phyloP scores from a whole-genome alignment of 192 early-diverging fungal genomes.

The Coemansia interrupta region DNA sequence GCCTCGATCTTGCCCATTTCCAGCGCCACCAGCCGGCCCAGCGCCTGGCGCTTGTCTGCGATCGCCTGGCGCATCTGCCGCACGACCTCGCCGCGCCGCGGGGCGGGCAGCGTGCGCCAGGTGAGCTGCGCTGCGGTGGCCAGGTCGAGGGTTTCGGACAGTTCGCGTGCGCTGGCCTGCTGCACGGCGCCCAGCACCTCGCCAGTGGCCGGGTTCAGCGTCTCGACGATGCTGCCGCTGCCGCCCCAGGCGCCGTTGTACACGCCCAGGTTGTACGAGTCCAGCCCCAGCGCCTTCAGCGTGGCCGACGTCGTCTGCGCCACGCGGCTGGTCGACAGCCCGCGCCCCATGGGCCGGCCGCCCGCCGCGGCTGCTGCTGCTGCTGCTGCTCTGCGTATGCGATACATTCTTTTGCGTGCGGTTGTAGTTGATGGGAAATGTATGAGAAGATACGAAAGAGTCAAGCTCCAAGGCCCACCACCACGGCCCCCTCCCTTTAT shows the following conservation, averaged over 20 bases:
- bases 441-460: neutral
- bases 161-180: slow-evolving; percentile 60
- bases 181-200: slow-evolving; percentile 76
- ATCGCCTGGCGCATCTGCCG: slow-evolving; percentile 85
- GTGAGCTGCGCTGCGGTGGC: slow-evolving; percentile 63
- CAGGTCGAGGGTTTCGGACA: slow-evolving; percentile 60
- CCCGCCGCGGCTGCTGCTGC: neutral
- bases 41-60: slow-evolving; percentile 64
- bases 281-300: slow-evolving; percentile 58
- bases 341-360: neutral
- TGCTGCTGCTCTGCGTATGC: neutral
- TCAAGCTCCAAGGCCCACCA: too few relatives aligned
- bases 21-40: slow-evolving; percentile 82
- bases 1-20: slow-evolving; percentile 95
- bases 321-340: slow-evolving; percentile 19
- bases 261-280: slow-evolving; percentile 69
- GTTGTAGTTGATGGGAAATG: neutral
- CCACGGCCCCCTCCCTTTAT: too few relatives aligned
- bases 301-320: slow-evolving; percentile 32
- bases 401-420: neutral
- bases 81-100: slow-evolving; percentile 85
- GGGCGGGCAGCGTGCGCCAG: slow-evolving; percentile 73
- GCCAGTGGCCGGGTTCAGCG: slow-evolving; percentile 75
- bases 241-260: slow-evolving; percentile 74
- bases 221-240: slow-evolving; percentile 59